Conservation (phyloP, 129 eudicot genomes). For the Flaveria sonorensis region DNA sequence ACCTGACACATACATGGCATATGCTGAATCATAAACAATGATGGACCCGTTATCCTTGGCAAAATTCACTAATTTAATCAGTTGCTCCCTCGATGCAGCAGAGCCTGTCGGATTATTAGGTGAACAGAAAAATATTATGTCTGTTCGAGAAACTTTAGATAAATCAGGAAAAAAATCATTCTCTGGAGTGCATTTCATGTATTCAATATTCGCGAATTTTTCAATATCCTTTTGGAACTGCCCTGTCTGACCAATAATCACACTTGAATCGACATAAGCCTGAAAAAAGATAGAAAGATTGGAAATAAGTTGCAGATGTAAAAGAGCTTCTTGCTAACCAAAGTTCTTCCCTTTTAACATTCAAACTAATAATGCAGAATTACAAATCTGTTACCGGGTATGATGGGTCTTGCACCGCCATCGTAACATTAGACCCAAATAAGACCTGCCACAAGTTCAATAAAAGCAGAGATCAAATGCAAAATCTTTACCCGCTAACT, state of each 20-base stretch:
- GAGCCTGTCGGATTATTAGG: constrained; percentile 97
- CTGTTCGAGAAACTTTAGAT: constrained; percentile 71
- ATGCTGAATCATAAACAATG: constrained; percentile 90
- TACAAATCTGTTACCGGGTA: constrained; percentile 63
- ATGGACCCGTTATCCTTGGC: constrained; percentile 92
- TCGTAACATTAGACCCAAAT: constrained; percentile 85
- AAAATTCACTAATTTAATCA: constrained; percentile 73
- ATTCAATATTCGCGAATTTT: constrained; percentile 73
- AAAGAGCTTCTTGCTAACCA: constrained; percentile 8
- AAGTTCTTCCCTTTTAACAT: constrained; percentile 16
- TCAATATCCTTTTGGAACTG: constrained; percentile 63
- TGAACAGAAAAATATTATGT: constrained; percentile 91
- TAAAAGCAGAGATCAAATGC: constrained; percentile 10
- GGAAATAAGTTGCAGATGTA: neutral
- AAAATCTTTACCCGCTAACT: constrained; percentile 2
- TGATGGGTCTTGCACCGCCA: constrained; percentile 96
- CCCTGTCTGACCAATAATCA: constrained; percentile 93
- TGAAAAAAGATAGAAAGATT: constrained; percentile 27
- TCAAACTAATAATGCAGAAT: constrained; percentile 4
- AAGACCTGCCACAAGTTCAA: constrained; percentile 56
- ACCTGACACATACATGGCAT: constrained; percentile 83
- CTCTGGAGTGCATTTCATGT: constrained; percentile 91
- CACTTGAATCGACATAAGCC: constrained; percentile 99
- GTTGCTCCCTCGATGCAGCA: constrained; percentile 90
- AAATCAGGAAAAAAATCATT: constrained; percentile 95